Evolutionary conservation across 495 filamentous ascomycete genomes (phyloP).

Genomic region (Xylaria sp.): DNA sequence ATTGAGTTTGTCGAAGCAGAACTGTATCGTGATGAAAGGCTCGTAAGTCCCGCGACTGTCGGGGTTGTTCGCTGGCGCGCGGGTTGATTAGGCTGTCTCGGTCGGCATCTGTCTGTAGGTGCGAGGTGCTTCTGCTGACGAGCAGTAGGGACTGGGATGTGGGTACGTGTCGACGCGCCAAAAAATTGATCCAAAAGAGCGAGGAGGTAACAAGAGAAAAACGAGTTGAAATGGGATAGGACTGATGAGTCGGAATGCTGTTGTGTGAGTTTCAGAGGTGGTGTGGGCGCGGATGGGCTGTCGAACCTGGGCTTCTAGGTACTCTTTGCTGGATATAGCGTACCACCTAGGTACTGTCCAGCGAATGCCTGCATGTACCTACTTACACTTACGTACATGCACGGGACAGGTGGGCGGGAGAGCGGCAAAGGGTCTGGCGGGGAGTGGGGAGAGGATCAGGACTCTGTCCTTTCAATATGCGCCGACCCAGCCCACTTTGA

Average conservation of each 20-base stretch:
- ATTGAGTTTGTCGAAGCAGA: slow-evolving; percentile 2
- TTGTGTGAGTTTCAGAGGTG: slow-evolving; percentile 27
- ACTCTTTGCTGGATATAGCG: background rate
- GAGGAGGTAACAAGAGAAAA: slow-evolving; percentile 1
- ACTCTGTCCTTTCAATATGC: slow-evolving; percentile 13
- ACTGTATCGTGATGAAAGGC: background rate
- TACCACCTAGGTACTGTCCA: background rate
- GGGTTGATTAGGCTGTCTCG: slow-evolving; percentile 19
- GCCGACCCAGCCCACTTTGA: slow-evolving; percentile 12
- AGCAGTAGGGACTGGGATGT: slow-evolving; percentile 7
- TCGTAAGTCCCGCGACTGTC: background rate
- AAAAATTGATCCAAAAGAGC: slow-evolving; percentile 1
- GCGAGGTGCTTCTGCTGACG: slow-evolving; percentile 7
- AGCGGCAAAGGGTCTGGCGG: slow-evolving; percentile 27
- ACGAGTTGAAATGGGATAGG: slow-evolving; percentile 18
- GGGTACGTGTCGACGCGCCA: slow-evolving; percentile 24
- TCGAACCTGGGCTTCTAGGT: slow-evolving; percentile 4
- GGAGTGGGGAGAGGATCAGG: slow-evolving; percentile 17
- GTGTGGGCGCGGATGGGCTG: slow-evolving; percentile 9
- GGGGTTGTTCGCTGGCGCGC: slow-evolving; percentile 22
- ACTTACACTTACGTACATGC: background rate
- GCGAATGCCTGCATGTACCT: background rate
- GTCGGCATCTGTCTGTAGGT: slow-evolving; percentile 23
- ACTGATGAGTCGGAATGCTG: slow-evolving; percentile 24
- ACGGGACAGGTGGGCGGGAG: slow-evolving; percentile 20